Conservation (phyloP, 163 green algal genomes). For the Chlamydomonas reinhardtii region DNA sequence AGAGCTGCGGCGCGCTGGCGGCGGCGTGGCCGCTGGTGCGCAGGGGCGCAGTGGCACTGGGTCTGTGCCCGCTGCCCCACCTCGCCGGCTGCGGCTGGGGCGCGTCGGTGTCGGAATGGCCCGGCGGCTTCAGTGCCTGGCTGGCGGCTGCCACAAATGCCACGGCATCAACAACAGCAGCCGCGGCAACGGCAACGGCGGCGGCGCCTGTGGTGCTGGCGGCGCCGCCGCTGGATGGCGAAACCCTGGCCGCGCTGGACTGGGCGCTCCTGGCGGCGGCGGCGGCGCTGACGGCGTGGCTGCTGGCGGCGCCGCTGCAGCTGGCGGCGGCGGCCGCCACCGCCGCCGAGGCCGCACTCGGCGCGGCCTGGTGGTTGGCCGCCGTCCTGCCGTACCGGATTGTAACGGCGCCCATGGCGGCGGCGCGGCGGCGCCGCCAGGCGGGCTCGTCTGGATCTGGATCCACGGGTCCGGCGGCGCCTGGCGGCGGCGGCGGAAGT, state of each 20-base stretch:
- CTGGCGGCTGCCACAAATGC: background rate
- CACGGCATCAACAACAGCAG: no score
- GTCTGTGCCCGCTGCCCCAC: slow-evolving; percentile 10
- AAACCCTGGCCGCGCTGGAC: background rate
- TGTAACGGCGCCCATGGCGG: background rate
- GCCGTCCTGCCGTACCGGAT: background rate
- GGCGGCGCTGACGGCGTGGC: background rate
- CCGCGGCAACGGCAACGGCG: background rate
- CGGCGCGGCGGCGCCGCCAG: background rate
- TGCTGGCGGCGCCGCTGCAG: slow-evolving; percentile 7
- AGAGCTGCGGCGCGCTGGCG: background rate
- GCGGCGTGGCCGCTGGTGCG: background rate
- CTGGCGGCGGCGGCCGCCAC: background rate
- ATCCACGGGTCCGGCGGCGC: background rate
- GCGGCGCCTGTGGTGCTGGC: background rate
- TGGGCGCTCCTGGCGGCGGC: slow-evolving; percentile 5
- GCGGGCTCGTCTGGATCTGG: background rate
- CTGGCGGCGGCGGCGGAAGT: no score
- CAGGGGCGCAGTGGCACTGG: background rate
- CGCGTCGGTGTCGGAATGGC: no score
- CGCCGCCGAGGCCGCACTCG: background rate
- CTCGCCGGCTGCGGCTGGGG: slow-evolving; percentile 21
- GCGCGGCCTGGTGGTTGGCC: background rate
- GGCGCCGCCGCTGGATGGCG: background rate
- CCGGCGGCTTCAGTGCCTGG: background rate